Base-by-base conservation (phyloP, 2,329 filamentous ascomycete species). In the Elsinoe australis region DNA sequence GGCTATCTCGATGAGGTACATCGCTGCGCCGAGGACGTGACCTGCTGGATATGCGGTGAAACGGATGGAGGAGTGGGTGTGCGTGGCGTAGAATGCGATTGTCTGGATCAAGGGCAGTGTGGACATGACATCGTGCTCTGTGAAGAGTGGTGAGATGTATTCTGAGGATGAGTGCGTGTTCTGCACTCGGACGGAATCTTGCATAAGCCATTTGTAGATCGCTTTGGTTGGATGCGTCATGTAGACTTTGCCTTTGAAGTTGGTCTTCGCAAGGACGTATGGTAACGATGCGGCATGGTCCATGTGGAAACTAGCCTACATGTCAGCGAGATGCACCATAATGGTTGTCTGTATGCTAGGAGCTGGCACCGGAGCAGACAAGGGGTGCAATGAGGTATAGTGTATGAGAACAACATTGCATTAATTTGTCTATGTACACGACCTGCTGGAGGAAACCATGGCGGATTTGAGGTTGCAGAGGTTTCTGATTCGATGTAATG, bases 201-300 rank as follows among this genome's bases (percentile, higher is more conserved):
- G 88, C 54, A 96, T 95, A 45, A 96, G 80, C 90, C 92, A 96
- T 70, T 96, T 96, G 77, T 98, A 98, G 64, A 98, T 98, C 58
- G 92, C 92, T 67, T 98, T 96, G 38, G 92, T 98, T 1, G 92
- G 88, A 71, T 98, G 92, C 45, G 92, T 98, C 90, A 96, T 98
- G 71, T 95, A 96, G 52, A 96, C 90, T 17, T 89, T 82, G 41
- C 92, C 92, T 55, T 85, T 84, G 72, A 98, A 98, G 66, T 95
- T 95, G 29, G 92, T 96, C 71, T 98, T 98, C 55, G 90, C 86
- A 55, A 98, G 78, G 51, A 98, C 92, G 64, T 96, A 98, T 35
- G 92, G 92, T 38, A 98, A 73, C n/a, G 90, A 95, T 12, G 90
- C 90, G n/a, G 92, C 92, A 71, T 98, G 92, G 63, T 98, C 92